Percentiles rank a stretch among this genome's conserved stretches.
These are phyloP conservation scores for Aspergillus funiculosus DNA, from an alignment of 495 filamentous ascomycete genomes.

Conservation along the genomic window DNA sequence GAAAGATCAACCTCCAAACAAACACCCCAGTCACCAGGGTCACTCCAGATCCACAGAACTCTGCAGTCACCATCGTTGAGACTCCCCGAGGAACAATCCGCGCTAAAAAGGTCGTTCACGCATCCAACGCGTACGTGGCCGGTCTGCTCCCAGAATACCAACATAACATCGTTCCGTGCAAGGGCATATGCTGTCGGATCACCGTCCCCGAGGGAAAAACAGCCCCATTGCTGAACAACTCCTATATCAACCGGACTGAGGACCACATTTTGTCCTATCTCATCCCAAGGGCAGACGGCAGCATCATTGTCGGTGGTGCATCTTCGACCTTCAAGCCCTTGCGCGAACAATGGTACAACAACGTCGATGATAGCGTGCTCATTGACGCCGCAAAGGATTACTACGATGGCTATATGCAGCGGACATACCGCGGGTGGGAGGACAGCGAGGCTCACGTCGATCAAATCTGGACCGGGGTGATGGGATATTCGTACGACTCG, in stretches of 20 bases:
- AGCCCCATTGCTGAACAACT: constrained; percentile 27
- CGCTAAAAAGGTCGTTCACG: constrained; percentile 54
- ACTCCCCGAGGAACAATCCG: constrained; percentile 51
- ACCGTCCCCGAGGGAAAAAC: constrained; percentile 53
- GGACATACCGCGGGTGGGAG: constrained; percentile 44
- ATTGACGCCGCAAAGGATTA: constrained; percentile 54
- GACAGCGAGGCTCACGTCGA: constrained; percentile 37
- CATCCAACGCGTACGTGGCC: constrained; percentile 69
- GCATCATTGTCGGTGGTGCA: constrained; percentile 65
- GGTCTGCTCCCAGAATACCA: constrained; percentile 51
- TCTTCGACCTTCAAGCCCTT: constrained; percentile 44
- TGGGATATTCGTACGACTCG: constrained; percentile 42
- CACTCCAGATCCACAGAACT: constrained; percentile 14
- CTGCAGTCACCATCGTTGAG: constrained; percentile 43
- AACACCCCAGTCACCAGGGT: constrained; percentile 49
- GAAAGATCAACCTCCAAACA: constrained; percentile 60
- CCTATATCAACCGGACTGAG: constrained; percentile 23
- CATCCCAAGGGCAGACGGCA: constrained; percentile 61
- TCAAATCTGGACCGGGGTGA: constrained; percentile 50
- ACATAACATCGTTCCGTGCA: constrained; percentile 53
- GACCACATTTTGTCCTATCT: constrained; percentile 46
- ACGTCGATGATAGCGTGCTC: constrained; percentile 47
- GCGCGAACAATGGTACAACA: constrained; percentile 50
- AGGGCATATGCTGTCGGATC: constrained; percentile 57
- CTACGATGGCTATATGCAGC: constrained; percentile 50